These are phyloP conservation scores for Coniochaeta prunicola DNA, from an alignment of 2,329 filamentous ascomycete species.

Conservation along the genomic window DNA sequence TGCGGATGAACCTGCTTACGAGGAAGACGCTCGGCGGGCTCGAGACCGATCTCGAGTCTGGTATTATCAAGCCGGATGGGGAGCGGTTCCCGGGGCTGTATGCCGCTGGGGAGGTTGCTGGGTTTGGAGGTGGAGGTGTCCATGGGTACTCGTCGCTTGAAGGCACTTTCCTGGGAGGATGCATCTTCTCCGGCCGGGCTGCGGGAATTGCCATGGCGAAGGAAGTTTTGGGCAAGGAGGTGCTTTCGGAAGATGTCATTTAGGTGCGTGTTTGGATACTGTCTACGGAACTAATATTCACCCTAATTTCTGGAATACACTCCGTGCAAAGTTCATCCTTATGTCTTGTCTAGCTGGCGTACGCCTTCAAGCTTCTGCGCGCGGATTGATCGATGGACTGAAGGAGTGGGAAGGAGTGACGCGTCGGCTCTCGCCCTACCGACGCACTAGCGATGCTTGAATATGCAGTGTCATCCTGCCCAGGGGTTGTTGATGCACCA, in stretches of 20 bases:
- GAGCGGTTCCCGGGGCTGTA: slow-evolving; percentile 46
- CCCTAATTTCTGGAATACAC: too few relatives aligned
- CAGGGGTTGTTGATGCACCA: not conserved
- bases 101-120: slow-evolving; percentile 52
- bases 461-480: not conserved
- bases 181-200: slow-evolving; percentile 53
- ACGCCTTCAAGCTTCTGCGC: too few relatives aligned
- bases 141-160: slow-evolving; percentile 57
- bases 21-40: slow-evolving; percentile 54
- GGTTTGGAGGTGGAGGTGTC: slow-evolving; percentile 55
- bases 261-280: too few relatives aligned
- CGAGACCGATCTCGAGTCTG: slow-evolving; percentile 50
- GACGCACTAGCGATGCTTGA: not conserved
- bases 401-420: too few relatives aligned
- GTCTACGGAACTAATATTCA: too few relatives aligned
- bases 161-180: slow-evolving; percentile 55
- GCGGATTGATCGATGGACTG: too few relatives aligned
- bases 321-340: too few relatives aligned
- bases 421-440: not conserved
- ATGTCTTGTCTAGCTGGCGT: too few relatives aligned
- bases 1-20: slow-evolving; percentile 53
- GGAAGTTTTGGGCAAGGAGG: slow-evolving; percentile 23
- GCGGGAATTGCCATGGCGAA: slow-evolving; percentile 48
- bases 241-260: not conserved
- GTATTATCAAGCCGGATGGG: slow-evolving; percentile 44